Evolutionary conservation across 2,329 filamentous ascomycete species (phyloP), one percentile per base, ranked within the genome.

Genomic region (Penicillium griseofulvum): DNA sequence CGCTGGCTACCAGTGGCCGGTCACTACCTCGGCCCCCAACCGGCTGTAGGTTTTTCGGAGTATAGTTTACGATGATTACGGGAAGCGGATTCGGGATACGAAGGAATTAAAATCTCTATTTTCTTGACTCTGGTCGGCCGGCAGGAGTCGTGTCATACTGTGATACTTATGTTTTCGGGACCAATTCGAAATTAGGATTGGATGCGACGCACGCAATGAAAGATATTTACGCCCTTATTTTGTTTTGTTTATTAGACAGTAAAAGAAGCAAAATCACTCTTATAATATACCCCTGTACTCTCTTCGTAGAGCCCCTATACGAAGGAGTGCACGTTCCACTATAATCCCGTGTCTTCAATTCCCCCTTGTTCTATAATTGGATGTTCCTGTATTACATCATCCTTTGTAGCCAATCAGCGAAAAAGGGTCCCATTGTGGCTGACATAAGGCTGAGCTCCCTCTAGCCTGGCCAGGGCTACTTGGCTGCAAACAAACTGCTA

Each of bases 1-100:
- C 59, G 90, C 92, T 65, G 92, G 92, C 54, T 96, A 96, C 80
- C 91, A 96, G 78, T 97, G 92, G 92, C 90, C 91, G 34, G 89
- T 90, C 55, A 90, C 63, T 33, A 65, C 88, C 56, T 86, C 86
- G 61, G 80, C 82, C 55, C 84, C 85, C 55, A 92, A 90, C 82
- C 91, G 92, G 82, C 85, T 95, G 82, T 95, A 87, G 85, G 62
- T 33, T 34, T 34, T 34, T 51, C 36, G 41, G 39, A 36, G 29
- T 47, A 46, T 39, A 58, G 54, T 63, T 65, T 61, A 65, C 55
- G 62, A 65, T 53, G 60, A 61, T 56, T 62, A 65, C 57, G 63
- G 61, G 59, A 64, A 51, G 58, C 47, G 61, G 55, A 46, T 57
- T 46, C 28, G 41, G 56, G 52, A 56, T 52, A 63, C 48, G 57